Evolutionary conservation across 129 eudicot species (phyloP).

Genomic region (Flaveria ramosissima): DNA sequence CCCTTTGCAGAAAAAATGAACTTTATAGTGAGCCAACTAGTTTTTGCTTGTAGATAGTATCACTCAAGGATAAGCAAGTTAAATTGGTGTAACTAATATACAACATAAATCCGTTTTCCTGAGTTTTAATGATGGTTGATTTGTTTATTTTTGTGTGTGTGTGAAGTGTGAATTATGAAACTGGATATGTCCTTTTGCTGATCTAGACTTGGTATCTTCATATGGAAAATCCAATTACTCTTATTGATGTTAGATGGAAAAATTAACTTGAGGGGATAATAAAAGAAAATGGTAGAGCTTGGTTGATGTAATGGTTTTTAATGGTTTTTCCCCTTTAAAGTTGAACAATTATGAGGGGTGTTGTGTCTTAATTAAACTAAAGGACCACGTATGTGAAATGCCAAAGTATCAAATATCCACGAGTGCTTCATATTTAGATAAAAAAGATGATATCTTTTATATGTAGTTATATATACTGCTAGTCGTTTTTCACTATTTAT

Average conservation of each 20-base stretch:
- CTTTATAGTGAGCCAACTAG: background rate
- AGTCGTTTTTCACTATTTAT: background rate
- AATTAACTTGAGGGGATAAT: background rate
- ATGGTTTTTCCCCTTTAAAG: background rate
- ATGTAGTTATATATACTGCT: background rate
- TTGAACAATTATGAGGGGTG: background rate
- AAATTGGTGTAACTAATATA: background rate
- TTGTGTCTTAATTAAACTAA: background rate
- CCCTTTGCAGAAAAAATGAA: background rate
- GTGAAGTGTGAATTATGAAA: background rate
- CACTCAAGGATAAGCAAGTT: background rate
- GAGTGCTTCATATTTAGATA: background rate
- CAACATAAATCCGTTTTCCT: background rate
- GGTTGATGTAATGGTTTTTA: background rate
- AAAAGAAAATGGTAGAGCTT: background rate
- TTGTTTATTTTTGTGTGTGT: background rate
- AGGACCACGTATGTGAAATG: background rate
- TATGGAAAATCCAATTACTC: background rate
- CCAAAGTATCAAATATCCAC: conserved; percentile 8
- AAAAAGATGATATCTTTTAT: background rate
- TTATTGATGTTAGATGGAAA: background rate
- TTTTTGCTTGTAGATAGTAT: background rate
- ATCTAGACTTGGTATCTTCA: background rate
- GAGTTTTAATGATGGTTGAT: background rate
- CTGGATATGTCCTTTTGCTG: background rate